Base-by-base conservation (phyloP, 768 basidiomycete species). In the Tylopilus cervinicoccineus region DNA sequence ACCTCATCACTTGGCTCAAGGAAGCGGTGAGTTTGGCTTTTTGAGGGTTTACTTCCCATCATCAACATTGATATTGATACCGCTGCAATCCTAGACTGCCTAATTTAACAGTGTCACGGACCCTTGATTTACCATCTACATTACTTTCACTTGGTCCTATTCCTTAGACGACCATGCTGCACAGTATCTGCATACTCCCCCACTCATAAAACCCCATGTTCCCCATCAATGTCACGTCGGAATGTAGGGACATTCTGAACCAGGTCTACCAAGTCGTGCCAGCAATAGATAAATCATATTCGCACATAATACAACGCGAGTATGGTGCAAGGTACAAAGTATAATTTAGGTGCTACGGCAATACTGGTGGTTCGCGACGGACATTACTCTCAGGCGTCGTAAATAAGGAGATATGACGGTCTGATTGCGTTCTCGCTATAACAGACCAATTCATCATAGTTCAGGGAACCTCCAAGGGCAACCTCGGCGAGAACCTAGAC, bases 1-100 rank as follows among this genome's bases (percentile, higher is more conserved):
- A 98, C 74, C 84, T 98, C 62, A 79, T 97, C 63, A 82, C 93
- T 50, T 82, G 76, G 67, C 76, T 94, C 61, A 88, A 88, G 76
- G 79, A 84, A 43, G 64, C 79, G 47, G 88, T 89, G 63, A 54
- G 86, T 74, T 5, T 17, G 14, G 13, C 26, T 43, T 38, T 33
- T 9, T 4, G 13, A 6, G 14, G 8, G 32, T 48, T 29, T 2
- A 4, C 13, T 47, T 31, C 7, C 24, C 32, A 17, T 13, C 17
- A 31, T 41, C 47, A 16, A 27, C 23, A 22, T 17, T 7, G 20
- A 24, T 38, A 33, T n/a, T 52, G 22, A 53, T 20, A 6, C 12
- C 5, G 6, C 16, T 27, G 10, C n/a, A 14, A 29, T 36, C 20
- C 24, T 31, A 68, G 61, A 58, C 67, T 17, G 57, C 64, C 43